Base-by-base conservation (phyloP, 2,329 filamentous ascomycete species). In the Sclerotinia borealis region DNA sequence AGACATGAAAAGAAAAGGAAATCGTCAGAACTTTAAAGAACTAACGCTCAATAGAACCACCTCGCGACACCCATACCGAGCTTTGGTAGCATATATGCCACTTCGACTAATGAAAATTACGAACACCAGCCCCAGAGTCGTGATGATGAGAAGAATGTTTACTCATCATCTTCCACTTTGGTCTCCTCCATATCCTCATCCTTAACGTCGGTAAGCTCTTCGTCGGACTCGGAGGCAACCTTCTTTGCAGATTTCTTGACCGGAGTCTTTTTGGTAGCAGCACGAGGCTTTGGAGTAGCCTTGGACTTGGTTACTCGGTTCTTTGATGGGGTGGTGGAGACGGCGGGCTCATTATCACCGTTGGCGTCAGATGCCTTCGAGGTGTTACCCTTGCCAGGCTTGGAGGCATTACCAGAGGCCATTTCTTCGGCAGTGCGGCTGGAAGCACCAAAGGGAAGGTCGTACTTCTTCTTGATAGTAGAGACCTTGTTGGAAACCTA, bases 391-490 rank as follows among this genome's bases (percentile, higher is more conserved):
- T 25, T 43, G 5, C 25, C 25, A 17, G 22, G 4, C 22, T 36
- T 43, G 6, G 36, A 47, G 11, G 27, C 51, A 25, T 19, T 48
- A 15, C 11, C 41, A 10, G 45, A 54, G 39, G 54, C 34, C 29
- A 43, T 45, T n/a, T 56, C 41, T 22, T 55, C 37, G 37, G 50
- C 56, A 22, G 37, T 56, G 7, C 25, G 29, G 3, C 43, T 56
- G 25, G 63, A 61, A 7, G 58, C 43, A 4, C 41, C 59, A 22
- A 72, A 64, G 8, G 65, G 61, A 39, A 72, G 36, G 31, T 65
- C 58, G 15, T 69, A 72, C 48, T 72, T 70, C 64, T 72, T 72
- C 67, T 70, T 72, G 36, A 74, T 49, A 0, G 5, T 15, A 7
- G 51, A 34, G 22, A 74, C 62, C 11, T 64, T 63, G 63, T 74